A percentile compares a stretch with the other conserved stretches of the same genome.
phyloP scores from a whole-genome alignment of 2,329 filamentous ascomycete genomes.

The Aspergillus proliferans region DNA sequence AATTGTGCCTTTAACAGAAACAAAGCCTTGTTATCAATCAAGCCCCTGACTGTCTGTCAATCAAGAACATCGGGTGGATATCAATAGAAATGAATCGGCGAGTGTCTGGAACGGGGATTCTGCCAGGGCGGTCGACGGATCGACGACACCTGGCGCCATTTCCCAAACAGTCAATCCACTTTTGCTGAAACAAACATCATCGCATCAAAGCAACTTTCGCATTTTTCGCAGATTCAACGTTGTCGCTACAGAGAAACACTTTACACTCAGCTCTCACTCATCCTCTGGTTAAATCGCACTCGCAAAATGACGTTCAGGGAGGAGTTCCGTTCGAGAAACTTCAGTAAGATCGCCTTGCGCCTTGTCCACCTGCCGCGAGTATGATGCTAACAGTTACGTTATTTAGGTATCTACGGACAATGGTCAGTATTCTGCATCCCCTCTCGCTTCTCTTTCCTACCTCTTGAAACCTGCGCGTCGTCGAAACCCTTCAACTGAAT shows the following conservation, averaged over 20 bases:
- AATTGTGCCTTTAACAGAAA: not conserved
- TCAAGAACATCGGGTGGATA: not conserved
- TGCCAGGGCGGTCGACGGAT: slow-evolving; percentile 19
- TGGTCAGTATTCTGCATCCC: slow-evolving; percentile 45
- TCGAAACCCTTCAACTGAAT: slow-evolving; percentile 2
- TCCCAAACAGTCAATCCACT: not conserved
- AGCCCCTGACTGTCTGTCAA: not conserved
- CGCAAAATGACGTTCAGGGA: slow-evolving; percentile 53
- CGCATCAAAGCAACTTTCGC: not conserved
- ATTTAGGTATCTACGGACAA: slow-evolving; percentile 61
- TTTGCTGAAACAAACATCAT: not conserved
- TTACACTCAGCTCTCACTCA: not conserved
- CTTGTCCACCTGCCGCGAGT: not conserved
- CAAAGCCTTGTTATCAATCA: not conserved
- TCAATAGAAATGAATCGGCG: not conserved
- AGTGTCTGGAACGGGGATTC: slow-evolving; percentile 6
- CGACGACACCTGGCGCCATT: slow-evolving; percentile 5
- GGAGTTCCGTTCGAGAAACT: slow-evolving; percentile 60
- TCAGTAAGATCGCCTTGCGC: slow-evolving; percentile 44
- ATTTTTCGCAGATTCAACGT: not conserved
- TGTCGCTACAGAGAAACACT: not conserved
- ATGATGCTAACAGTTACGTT: slow-evolving; percentile 17
- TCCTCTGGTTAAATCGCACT: not conserved
- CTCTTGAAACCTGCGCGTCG: not conserved
- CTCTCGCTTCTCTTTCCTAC: not conserved